Conservation (phyloP, 1,139 yeast species). For the Scheffersomyces illinoinensis region DNA sequence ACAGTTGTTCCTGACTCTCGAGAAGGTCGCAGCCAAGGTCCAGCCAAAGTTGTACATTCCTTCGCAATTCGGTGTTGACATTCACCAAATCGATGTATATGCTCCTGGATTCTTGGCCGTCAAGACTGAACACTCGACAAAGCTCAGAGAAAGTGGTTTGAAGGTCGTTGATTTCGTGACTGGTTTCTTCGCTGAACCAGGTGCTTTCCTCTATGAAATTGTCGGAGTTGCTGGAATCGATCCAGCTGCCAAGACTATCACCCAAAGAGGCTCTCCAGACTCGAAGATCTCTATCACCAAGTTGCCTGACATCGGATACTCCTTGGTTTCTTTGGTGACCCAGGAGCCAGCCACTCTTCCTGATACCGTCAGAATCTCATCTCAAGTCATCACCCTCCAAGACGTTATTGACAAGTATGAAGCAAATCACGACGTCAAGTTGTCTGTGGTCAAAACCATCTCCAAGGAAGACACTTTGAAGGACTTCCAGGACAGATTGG, state of each 20-base stretch:
- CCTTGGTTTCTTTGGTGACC: conserved; percentile 35
- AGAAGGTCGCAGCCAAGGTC: conserved; percentile 36
- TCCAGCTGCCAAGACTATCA: conserved; percentile 31
- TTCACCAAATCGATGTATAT: conserved; percentile 19
- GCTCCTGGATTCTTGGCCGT: conserved; percentile 35
- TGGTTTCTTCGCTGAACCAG: conserved; percentile 46
- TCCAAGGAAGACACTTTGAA: conserved; percentile 32
- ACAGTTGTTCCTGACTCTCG: conserved; percentile 22
- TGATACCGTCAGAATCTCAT: conserved; percentile 43
- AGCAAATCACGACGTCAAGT: conserved; percentile 34
- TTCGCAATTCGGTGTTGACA: conserved; percentile 60
- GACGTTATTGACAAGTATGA: conserved; percentile 45
- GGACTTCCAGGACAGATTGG: conserved; percentile 28
- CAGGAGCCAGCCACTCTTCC: conserved; percentile 42
- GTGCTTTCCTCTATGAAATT: conserved; percentile 33
- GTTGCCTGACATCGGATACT: conserved; percentile 48
- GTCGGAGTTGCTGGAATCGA: conserved; percentile 43
- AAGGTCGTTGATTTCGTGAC: conserved; percentile 53
- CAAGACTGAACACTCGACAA: conserved; percentile 42
- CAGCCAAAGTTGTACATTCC: conserved; percentile 59
- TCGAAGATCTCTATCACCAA: conserved; percentile 33
- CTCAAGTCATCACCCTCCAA: conserved; percentile 40
- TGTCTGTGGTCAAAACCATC: conserved; percentile 25
- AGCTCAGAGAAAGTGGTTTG: conserved; percentile 40
- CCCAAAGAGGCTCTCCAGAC: conserved; percentile 45